Evolutionary conservation across 1,284 basidiomycete genomes (phyloP), one percentile per base, ranked within the genome.

Genomic region (Psilocybe mexicana): DNA sequence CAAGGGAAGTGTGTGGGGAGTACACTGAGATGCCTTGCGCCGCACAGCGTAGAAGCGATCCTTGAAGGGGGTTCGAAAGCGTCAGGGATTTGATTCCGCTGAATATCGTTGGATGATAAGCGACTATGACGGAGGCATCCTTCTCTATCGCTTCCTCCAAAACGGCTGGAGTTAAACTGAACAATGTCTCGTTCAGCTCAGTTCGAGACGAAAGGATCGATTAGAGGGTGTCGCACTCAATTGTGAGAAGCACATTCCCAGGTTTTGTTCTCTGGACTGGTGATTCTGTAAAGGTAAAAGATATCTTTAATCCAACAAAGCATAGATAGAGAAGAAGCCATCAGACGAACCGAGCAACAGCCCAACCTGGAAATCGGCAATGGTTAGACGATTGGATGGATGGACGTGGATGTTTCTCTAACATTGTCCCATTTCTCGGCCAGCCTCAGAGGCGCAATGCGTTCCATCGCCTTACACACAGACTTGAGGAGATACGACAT

Each of bases 371-470:
- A 58, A 14, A 50, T 18, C 43, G 40, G 36, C 25, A 26, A 40
- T 3, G n/a, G 52, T 58, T 36, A 58, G 52, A 33, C 28, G 30
- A 25, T 18, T 18, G 26, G 52, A 53, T 49, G 10, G 33, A 44
- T 44, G 11, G 35, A 43, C 52, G 46, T 60, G 24, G 46, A 49
- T 23, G 54, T 28, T 33, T 59, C 28, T 57, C 90, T 74, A 63
- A 95, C 93, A 74, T 96, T 96, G 69, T 96, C 94, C 93, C 94
- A 96, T 63, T 83, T 86, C 65, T 87, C 93, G 12, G 94, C 93
- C 3, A 96, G 79, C 52, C 84, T 78, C n/a, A 93, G 80, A 4
- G 94, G 94, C 0, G 93, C 92, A 62, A 96, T 90, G 44, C 87
- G 84, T 62, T 91, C 87, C 85, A 93, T 87, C 0, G 84, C 83